These are phyloP conservation scores for Monosporascus sp. DNA, from an alignment of 2,329 filamentous ascomycete genomes.

Conservation along the genomic window DNA sequence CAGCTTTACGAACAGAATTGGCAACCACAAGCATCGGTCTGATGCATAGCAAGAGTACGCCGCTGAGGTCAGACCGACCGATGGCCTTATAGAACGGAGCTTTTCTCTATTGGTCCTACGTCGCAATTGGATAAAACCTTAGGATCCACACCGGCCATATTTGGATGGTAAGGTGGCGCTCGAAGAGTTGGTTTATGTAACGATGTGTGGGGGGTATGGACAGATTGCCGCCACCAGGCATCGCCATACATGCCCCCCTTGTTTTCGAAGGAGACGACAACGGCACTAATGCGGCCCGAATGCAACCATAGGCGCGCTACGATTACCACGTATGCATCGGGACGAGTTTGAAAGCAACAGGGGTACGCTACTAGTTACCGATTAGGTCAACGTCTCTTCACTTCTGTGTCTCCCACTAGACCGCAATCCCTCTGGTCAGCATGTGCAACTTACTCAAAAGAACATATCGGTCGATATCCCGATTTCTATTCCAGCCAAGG, in stretches of 20 bases:
- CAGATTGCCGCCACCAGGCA: neutral
- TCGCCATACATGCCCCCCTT: neutral
- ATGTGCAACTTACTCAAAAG: neutral
- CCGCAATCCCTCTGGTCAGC: neutral
- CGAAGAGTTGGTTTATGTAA: neutral
- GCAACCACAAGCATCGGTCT: constrained; percentile 37
- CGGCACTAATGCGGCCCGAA: neutral
- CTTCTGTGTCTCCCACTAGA: neutral
- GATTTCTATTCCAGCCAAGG: neutral
- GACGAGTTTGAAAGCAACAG: neutral
- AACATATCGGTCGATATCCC: neutral
- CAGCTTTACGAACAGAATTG: constrained; percentile 55
- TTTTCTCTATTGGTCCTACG: neutral
- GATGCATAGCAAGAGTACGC: constrained; percentile 23
- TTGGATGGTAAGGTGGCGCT: neutral
- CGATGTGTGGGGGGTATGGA: neutral
- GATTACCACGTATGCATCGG: neutral
- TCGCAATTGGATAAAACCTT: neutral
- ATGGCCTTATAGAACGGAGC: neutral
- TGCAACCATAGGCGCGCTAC: neutral
- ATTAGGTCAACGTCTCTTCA: neutral
- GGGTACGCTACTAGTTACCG: neutral
- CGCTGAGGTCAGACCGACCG: neutral
- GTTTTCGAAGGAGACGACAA: neutral
- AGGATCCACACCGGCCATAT: neutral